phyloP scores from a whole-genome alignment of 1,284 basidiomycete genomes.

The Agaricales sp. region DNA sequence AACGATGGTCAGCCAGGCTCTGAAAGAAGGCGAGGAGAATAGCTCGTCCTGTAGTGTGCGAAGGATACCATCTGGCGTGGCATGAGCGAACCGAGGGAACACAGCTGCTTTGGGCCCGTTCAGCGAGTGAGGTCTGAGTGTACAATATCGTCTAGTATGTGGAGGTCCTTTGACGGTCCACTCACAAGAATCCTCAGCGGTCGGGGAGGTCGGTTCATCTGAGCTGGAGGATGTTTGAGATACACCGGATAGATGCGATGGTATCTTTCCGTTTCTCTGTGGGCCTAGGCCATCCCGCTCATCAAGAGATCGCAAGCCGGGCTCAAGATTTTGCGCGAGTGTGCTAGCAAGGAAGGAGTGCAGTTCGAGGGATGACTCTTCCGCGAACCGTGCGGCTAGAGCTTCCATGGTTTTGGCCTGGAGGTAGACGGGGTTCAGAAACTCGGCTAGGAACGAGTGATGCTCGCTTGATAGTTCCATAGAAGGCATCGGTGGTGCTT shows the following conservation, averaged over 20 bases:
- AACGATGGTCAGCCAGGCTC: conserved; percentile 81
- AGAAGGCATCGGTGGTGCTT: conserved; percentile 7
- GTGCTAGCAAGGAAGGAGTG: conserved; percentile 72
- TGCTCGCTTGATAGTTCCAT: conserved; percentile 50
- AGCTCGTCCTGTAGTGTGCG: conserved; percentile 63
- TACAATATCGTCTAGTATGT: conserved; percentile 89
- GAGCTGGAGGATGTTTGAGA: conserved; percentile 14
- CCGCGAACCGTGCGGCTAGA: conserved; percentile 76
- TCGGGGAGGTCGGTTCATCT: conserved; percentile 6
- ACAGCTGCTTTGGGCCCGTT: conserved; percentile 27
- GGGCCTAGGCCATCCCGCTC: conserved; percentile 54
- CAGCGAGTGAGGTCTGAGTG: conserved; percentile 31
- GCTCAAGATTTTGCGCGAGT: conserved; percentile 60
- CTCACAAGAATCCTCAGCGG: conserved; percentile 37
- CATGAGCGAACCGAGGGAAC: conserved; percentile 38
- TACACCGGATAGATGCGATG: conserved; percentile 41
- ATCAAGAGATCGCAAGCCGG: conserved; percentile 59
- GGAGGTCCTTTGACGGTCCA: conserved; percentile 85
- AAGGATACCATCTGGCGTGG: conserved; percentile 47
- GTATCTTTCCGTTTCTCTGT: conserved; percentile 40
- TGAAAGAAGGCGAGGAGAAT: conserved; percentile 80
- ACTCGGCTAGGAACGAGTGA: conserved; percentile 65
- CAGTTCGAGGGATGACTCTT: conserved; percentile 86
- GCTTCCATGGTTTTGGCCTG: conserved; percentile 73
- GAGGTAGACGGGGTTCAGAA: conserved; percentile 88